A percentile compares a stretch with the other conserved stretches of the same genome.
Evolutionary conservation across 306 rosid species (phyloP).

Genomic region (Glycine latifolia): DNA sequence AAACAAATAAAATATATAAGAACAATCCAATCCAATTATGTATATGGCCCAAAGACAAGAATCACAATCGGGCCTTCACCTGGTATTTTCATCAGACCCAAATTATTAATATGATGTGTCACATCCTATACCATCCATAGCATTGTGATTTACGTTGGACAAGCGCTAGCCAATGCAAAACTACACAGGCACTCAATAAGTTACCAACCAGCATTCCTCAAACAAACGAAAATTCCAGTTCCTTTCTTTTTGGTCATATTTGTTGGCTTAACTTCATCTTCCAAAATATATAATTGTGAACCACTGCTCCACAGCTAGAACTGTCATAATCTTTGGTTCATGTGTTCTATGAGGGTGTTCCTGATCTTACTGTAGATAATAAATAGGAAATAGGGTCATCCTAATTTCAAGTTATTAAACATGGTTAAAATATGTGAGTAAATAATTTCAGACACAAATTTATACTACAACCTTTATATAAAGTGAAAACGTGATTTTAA

Average conservation of each 20-base stretch:
- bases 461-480: too few species aligned
- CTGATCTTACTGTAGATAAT: background rate
- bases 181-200: background rate
- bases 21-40: background rate
- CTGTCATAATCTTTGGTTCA: conserved; percentile 13
- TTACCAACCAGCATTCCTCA: background rate
- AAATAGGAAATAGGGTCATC: background rate
- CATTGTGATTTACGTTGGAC: background rate
- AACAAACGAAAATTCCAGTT: background rate
- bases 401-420: background rate
- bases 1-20: background rate
- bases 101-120: background rate
- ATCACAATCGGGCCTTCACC: background rate
- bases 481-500: too few species aligned
- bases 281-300: background rate
- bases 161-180: conserved; percentile 19
- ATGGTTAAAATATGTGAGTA: background rate
- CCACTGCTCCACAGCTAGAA: conserved; percentile 5
- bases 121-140: background rate
- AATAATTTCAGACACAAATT: too few species aligned
- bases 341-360: background rate
- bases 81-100: background rate
- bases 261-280: background rate
- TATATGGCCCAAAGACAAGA: conserved; percentile 3
- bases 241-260: background rate